These are phyloP conservation scores for Fomitopsis pinicola DNA, from an alignment of 1,284 basidiomycete genomes.

Conservation along the genomic window DNA sequence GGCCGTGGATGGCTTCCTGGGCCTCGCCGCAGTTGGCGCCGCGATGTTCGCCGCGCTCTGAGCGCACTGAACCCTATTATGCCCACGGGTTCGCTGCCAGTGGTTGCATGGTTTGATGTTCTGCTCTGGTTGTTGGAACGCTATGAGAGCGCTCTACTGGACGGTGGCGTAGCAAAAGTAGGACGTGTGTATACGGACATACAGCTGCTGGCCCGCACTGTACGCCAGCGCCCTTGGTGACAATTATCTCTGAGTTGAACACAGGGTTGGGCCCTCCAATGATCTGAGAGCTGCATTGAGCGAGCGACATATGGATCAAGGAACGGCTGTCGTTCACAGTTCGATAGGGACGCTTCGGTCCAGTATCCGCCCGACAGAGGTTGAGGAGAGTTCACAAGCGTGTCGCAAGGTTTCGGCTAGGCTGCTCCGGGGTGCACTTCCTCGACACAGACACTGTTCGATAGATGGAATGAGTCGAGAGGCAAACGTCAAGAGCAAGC, in stretches of 20 bases:
- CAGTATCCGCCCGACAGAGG: too few species aligned
- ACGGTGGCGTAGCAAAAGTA: too few species aligned
- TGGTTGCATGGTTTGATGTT: background rate
- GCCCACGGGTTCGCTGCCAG: background rate
- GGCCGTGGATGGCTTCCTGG: conserved; percentile 33
- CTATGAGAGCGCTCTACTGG: too few species aligned
- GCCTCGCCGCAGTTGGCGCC: conserved; percentile 37
- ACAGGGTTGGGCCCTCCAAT: too few species aligned
- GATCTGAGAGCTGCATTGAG: too few species aligned
- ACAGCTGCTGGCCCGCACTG: too few species aligned
- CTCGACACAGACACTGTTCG: background rate
- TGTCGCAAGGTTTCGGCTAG: background rate
- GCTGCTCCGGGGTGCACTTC: background rate
- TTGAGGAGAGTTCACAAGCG: too few species aligned
- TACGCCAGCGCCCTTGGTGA: too few species aligned
- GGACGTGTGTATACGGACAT: background rate
- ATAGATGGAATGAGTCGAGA: background rate
- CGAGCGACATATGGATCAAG: too few species aligned
- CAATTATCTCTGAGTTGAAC: too few species aligned
- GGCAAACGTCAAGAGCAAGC: background rate
- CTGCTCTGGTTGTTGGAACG: background rate
- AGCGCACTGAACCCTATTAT: background rate
- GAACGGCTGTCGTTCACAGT: too few species aligned
- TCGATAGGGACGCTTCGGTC: too few species aligned
- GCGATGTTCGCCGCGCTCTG: conserved; percentile 37